Percentiles rank a stretch among this genome's conserved stretches.
Evolutionary conservation across 495 filamentous ascomycete species (phyloP).

Genomic region (Penicillium chermesinum): DNA sequence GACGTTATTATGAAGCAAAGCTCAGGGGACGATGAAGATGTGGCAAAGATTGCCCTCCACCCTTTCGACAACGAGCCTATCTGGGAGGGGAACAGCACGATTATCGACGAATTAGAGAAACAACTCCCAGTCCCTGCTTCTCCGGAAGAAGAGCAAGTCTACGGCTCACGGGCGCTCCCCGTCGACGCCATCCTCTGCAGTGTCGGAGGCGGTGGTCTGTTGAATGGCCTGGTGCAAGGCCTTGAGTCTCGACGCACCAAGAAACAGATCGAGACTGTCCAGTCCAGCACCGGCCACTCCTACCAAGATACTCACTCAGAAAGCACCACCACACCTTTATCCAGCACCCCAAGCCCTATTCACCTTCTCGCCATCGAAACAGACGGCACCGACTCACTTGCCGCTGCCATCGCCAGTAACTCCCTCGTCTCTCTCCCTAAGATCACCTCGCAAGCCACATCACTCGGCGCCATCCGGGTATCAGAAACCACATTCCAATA

Average conservation of each 20-base stretch:
- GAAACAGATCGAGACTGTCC: slow-evolving; percentile 12
- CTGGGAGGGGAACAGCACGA: slow-evolving; percentile 71
- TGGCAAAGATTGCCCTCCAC: slow-evolving; percentile 71
- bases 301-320: slow-evolving; percentile 12
- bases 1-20: slow-evolving; percentile 51
- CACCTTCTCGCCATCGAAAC: slow-evolving; percentile 80
- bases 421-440: slow-evolving; percentile 59
- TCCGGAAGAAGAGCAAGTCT: slow-evolving; percentile 28
- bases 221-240: slow-evolving; percentile 74
- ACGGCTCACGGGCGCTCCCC: slow-evolving; percentile 30
- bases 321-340: neutral
- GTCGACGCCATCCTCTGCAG: slow-evolving; percentile 72
- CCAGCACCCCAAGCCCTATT: slow-evolving; percentile 25
- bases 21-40: slow-evolving; percentile 31
- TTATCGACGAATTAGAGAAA: slow-evolving; percentile 67
- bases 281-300: slow-evolving; percentile 11
- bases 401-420: slow-evolving; percentile 53
- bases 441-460: slow-evolving; percentile 79
- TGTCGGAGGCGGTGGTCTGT: slow-evolving; percentile 84
- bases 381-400: slow-evolving; percentile 67
- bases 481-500: slow-evolving; percentile 67
- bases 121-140: slow-evolving; percentile 46
- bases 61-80: slow-evolving; percentile 86
- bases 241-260: slow-evolving; percentile 47
- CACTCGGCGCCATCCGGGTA: slow-evolving; percentile 71